Evolutionary conservation across 164 flowering plant species (phyloP), one percentile per base, ranked within the genome.

Genomic region (Vitis labrusca): DNA sequence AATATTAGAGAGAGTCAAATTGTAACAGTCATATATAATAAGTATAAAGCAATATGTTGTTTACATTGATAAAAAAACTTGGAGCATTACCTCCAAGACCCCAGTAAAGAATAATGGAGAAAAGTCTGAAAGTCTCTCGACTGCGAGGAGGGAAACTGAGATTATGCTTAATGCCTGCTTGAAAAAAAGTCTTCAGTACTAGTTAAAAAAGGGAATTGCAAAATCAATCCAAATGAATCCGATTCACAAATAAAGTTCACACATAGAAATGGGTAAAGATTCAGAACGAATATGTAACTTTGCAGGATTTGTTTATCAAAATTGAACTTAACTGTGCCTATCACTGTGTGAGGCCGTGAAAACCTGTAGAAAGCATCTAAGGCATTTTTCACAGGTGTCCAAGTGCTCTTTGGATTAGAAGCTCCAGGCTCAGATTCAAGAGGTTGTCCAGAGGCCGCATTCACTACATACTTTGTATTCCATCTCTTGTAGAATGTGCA

Each of bases 111-210:
- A 92, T 61, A 85, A 63, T 48, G 97, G 90, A 76, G 98, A 90
- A 65, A 95, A 59, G 82, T 95, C 99, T 9, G 98, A 85, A 13
- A 82, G 61, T 59, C 84, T 91, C 78, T 91, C 77, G 8, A 91
- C 87, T 55, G 99, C 96, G 64, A 95, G 94, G 64, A 95, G 91
- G 71, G 99, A 93, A 77, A 95, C 98, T 62, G 98, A 94, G 65
- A 85, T 27, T 60, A 94, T 92, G 83, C 98, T 86, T 81, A 94
- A 63, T 69, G 92, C 86, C 98, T 94, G 92, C 74, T 67, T 61
- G 76, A n/a, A 65, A 71, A 67, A 53, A 78, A 71, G 49, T 32
- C 32, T 8, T 53, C 55, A 50, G 17, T 23, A 64, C 7, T 37
- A 37, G 44, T 37, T 37, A 37, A 37, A 37, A 37, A 37, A 37